Base-by-base conservation (phyloP, 352 stramenopile species). In the Phytophthora melonis region DNA sequence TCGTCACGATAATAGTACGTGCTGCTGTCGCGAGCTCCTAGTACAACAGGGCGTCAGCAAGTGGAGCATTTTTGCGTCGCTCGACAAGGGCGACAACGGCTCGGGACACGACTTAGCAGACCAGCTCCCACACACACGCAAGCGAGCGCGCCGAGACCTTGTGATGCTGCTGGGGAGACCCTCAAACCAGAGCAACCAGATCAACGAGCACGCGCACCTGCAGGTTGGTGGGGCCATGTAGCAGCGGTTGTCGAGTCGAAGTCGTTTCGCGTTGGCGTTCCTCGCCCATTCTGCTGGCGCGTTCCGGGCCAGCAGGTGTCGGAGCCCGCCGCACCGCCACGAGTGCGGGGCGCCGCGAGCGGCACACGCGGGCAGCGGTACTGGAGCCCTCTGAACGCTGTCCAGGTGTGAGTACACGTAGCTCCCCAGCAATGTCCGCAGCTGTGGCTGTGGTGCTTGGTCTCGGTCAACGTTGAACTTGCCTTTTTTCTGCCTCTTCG, bases 31-130 rank as follows among this genome's bases (percentile, higher is more conserved):
- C 55, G 36, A 83, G 79, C 68, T 88, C 79, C 63, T 78, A 30
- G 4, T 30, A 72, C 54, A 67, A 87, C 45, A 89, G 82, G 82
- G 76, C 68, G 13, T 43, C 58, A 78, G 39, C 72, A 74, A 21
- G 23, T 88, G n/a, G 70, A 72, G 56, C 57, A 61, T 85, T 30
- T 90, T 90, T 64, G 72, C 80, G 36, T 45, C 73, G 23, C 79
- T 89, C 11, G 83, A 90, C 60, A 77, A 70, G 25, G 83, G 86
- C 65, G 66, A 72, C 21, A 83, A 91, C 72, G 70, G 83, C 47
- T 90, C 74, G 1, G 72, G 77, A 3, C 62, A 82, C 25, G 81
- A 88, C 39, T 60, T 91, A 30, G 79, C 75, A 19, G 66, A 70
- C 25, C 82, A 89, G 45, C 79, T 90, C 34, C 57, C 79, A 13